Evolutionary conservation across 108 stramenopile species (phyloP), one percentile per base, ranked within the genome.

Genomic region (Cyclotella atomus): DNA sequence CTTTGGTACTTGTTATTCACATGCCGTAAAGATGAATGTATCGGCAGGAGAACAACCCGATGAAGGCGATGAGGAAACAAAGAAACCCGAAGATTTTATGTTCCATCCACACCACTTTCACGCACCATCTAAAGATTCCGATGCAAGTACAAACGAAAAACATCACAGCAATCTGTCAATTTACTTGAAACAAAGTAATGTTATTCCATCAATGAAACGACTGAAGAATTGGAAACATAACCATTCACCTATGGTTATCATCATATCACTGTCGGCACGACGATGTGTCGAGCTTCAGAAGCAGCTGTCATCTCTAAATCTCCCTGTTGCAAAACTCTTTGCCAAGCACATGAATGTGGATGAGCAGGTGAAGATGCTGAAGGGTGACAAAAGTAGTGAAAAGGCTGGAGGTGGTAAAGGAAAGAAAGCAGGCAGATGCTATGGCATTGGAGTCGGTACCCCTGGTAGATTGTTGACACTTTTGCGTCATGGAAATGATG

Each of bases 311-410:
- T 73, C 79, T 7, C 50, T 91, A 33, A 89, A 87, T 52, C 61
- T 90, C 25, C 85, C 89, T 1, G 79, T 79, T 3, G 91, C 89
- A 12, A 95, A 95, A 64, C 66, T 95, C 1, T 95, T 95, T 80
- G 88, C 94, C 14, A 95, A 95, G 55, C 89, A 95, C 28, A 76
- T 85, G 54, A 84, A 68, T 12, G 76, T 95, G 10, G 85, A 86
- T 25, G 83, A 84, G 32, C 94, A 95, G 57, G 71, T 71, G 12
- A 75, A 76, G 16, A 59, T 89, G 65, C 65, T 92, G 20, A 36
- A 43, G 23, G 71, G 52, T 2, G 53, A 43, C 0, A 46, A 70
- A 30, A 59, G 71, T 35, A 14, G 28, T 33, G 44, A 53, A 21
- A 68, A 66, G 2, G 60, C n/a, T n/a, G n/a, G 62, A 24, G 73